Conservation (phyloP, 345 rosid species). For the Brassica carinata region DNA sequence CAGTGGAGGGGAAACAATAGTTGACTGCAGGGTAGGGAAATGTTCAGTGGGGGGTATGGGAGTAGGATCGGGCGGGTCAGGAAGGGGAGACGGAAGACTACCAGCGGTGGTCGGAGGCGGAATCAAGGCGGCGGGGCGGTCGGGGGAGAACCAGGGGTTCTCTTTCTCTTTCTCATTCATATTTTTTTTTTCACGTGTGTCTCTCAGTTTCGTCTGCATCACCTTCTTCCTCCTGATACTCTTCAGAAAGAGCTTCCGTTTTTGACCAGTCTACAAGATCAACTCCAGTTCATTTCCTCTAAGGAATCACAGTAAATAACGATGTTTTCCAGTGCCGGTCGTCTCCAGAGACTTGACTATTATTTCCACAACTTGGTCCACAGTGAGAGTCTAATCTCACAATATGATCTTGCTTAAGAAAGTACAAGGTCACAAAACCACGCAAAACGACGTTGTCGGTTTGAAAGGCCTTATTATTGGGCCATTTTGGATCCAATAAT, state of each 20-base stretch:
- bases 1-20: too few species aligned
- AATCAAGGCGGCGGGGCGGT: neutral
- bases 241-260: constrained; percentile 42
- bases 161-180: too few species aligned
- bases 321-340: constrained; percentile 63
- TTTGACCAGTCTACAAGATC: constrained; percentile 40
- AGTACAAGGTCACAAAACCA: neutral
- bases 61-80: too few species aligned
- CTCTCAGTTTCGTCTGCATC: constrained; percentile 39
- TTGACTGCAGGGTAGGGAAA: too few species aligned
- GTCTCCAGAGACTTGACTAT: constrained; percentile 21
- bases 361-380: constrained; percentile 92
- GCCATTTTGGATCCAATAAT: neutral
- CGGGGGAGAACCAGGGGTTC: neutral
- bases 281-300: constrained; percentile 64
- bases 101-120: neutral
- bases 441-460: neutral
- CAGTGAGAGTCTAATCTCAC: constrained; percentile 75
- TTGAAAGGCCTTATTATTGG: neutral
- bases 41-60: too few species aligned
- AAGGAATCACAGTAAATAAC: constrained; percentile 87
- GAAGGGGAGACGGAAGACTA: too few species aligned
- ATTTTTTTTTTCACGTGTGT: neutral
- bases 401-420: neutral
- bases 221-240: constrained; percentile 34